Evolutionary conservation across 2,329 filamentous ascomycete genomes (phyloP).

Genomic region (Colletotrichum graminicola): DNA sequence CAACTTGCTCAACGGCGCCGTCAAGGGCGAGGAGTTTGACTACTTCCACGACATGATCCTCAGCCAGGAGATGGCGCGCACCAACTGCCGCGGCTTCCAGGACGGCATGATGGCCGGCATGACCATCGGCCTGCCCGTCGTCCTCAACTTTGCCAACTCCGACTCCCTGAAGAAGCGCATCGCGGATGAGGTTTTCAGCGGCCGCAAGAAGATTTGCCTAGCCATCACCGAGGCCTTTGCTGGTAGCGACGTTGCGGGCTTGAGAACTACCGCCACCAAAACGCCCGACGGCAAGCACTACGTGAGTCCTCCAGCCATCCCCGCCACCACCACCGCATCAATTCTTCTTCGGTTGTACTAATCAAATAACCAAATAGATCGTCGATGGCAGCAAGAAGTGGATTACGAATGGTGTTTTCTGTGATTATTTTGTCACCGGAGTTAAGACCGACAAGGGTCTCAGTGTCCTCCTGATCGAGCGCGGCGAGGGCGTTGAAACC

Average conservation of each 20-base stretch:
- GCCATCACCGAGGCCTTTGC: constrained; percentile 92
- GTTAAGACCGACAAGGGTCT: constrained; percentile 85
- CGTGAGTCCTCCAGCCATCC: constrained; percentile 51
- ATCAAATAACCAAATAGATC: constrained; percentile 51
- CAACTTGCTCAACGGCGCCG: constrained; percentile 74
- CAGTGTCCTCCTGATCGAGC: constrained; percentile 80
- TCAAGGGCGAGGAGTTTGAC: constrained; percentile 85
- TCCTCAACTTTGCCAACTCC: constrained; percentile 82
- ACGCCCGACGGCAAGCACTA: constrained; percentile 81
- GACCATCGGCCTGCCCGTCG: constrained; percentile 83
- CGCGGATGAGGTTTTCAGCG: constrained; percentile 78
- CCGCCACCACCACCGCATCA: not conserved
- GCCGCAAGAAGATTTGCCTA: constrained; percentile 89
- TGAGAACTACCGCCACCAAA: constrained; percentile 83
- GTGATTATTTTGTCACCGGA: constrained; percentile 86
- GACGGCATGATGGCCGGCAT: constrained; percentile 91
- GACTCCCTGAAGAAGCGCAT: constrained; percentile 74
- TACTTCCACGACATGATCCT: constrained; percentile 88
- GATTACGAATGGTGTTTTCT: constrained; percentile 86
- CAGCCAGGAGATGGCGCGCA: constrained; percentile 77
- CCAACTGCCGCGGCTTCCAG: constrained; percentile 83
- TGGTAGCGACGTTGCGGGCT: constrained; percentile 82
- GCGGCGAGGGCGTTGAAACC: constrained; percentile 80
- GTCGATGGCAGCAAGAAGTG: constrained; percentile 85
- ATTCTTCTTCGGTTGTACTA: not conserved